Percentiles rank a stretch among this genome's conserved stretches.
These are phyloP conservation scores for Boletus rubescentipes DNA, from an alignment of 768 basidiomycete genomes.

Conservation along the genomic window DNA sequence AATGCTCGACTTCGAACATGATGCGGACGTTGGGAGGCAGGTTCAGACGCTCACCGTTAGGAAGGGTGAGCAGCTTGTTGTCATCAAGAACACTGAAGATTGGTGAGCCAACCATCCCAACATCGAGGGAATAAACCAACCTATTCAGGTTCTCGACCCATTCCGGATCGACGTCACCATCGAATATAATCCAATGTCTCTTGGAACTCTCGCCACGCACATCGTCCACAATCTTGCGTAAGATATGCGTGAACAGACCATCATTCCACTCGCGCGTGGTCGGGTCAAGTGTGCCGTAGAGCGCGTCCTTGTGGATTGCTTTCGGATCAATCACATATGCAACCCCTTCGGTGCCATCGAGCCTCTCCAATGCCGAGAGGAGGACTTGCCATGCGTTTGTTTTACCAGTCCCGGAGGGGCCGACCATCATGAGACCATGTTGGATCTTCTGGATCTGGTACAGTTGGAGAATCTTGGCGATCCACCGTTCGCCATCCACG, in stretches of 20 bases:
- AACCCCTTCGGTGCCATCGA: slow-evolving; percentile 91
- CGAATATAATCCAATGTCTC: slow-evolving; percentile 99
- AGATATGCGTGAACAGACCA: slow-evolving; percentile 94
- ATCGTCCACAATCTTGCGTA: slow-evolving; percentile 97
- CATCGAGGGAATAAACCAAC: slow-evolving; percentile 40
- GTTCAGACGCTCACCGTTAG: slow-evolving; percentile 97
- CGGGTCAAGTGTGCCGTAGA: slow-evolving; percentile 95
- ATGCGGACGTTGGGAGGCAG: slow-evolving; percentile 96
- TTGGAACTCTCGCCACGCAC: slow-evolving; percentile 96
- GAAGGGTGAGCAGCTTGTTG: slow-evolving; percentile 95
- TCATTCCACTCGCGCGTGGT: slow-evolving; percentile 99
- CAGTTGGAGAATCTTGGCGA: slow-evolving; percentile 92
- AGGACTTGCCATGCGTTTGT: slow-evolving; percentile 97
- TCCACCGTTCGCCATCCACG: slow-evolving; percentile 86
- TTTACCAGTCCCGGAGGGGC: slow-evolving; percentile 95
- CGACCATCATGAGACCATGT: slow-evolving; percentile 99
- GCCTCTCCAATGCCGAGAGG: slow-evolving; percentile 81
- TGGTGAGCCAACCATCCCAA: slow-evolving; percentile 1
- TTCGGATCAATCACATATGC: slow-evolving; percentile 98
- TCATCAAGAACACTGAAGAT: slow-evolving; percentile 88
- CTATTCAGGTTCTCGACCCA: slow-evolving; percentile 99
- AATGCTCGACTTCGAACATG: slow-evolving; percentile 99
- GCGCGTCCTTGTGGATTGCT: slow-evolving; percentile 96
- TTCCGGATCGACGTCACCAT: slow-evolving; percentile 99
- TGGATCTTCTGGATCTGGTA: slow-evolving; percentile 99